Evolutionary conservation across 2,329 filamentous ascomycete species (phyloP).

Genomic region (Diplodia seriata): DNA sequence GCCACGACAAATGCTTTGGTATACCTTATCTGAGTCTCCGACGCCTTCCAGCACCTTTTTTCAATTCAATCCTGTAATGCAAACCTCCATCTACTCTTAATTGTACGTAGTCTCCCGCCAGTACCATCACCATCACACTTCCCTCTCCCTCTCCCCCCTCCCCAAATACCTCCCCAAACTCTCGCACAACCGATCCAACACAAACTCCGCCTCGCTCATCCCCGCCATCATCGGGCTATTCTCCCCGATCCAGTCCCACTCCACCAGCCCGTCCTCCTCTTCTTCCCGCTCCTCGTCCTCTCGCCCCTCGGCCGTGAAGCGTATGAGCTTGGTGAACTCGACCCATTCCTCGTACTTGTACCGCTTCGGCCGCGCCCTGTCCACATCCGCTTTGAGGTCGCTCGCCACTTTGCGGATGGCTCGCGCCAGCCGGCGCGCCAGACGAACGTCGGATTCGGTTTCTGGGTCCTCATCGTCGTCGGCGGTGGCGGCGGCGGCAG

Average conservation of each 20-base stretch:
- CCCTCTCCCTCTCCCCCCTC: not conserved
- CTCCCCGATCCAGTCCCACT: conserved; percentile 77
- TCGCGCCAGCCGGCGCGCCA: conserved; percentile 68
- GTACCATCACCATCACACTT: not conserved
- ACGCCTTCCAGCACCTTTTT: not conserved
- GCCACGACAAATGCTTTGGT: not conserved
- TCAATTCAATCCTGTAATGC: conserved; percentile 4
- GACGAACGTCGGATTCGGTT: conserved; percentile 57
- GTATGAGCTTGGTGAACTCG: conserved; percentile 78
- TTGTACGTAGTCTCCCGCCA: not conserved
- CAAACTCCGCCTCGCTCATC: conserved; percentile 69
- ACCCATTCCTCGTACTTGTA: conserved; percentile 89
- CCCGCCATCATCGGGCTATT: conserved; percentile 71
- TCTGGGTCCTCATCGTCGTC: conserved; percentile 37
- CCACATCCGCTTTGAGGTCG: conserved; percentile 64
- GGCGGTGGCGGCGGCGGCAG: conserved; percentile 40
- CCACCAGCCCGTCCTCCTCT: conserved; percentile 64
- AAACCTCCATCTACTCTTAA: not conserved
- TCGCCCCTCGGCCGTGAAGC: conserved; percentile 53
- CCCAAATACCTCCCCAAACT: conserved; percentile 57
- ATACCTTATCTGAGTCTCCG: not conserved
- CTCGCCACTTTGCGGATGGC: conserved; percentile 72
- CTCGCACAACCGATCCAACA: conserved; percentile 70
- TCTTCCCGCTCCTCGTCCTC: conserved; percentile 50
- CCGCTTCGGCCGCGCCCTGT: conserved; percentile 56